Conservation (phyloP, 306 rosid genomes). For the apple (Malus domestica) region ASM211411v1 NC_041797.1:5426501-5427000, state of each 20-base stretch:
- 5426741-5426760: not conserved
- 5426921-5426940: constrained; percentile 5
- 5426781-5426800: constrained; percentile 46
- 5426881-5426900: constrained; percentile 22
- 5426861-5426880: constrained; percentile 72
- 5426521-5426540: not conserved
- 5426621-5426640: constrained; percentile 82
- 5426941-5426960: constrained; percentile 7
- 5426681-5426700: constrained; percentile 22
- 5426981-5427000: not conserved
- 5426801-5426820: constrained; percentile 74
- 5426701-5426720: not conserved
- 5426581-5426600: constrained; percentile 41
- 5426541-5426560: not conserved
- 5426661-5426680: constrained; percentile 87
- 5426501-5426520: not conserved
- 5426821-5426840: constrained; percentile 75
- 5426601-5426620: constrained; percentile 84
- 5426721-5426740: not conserved
- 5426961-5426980: constrained; percentile 10
- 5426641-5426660: constrained; percentile 89
- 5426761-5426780: not conserved
- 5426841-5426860: constrained; percentile 72
- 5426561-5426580: not conserved
- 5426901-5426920: constrained; percentile 16